Percentiles rank a stretch among this genome's conserved stretches.
Conservation (phyloP, 2,329 filamentous ascomycete genomes). For the Acrodontium crateriforme region DNA sequence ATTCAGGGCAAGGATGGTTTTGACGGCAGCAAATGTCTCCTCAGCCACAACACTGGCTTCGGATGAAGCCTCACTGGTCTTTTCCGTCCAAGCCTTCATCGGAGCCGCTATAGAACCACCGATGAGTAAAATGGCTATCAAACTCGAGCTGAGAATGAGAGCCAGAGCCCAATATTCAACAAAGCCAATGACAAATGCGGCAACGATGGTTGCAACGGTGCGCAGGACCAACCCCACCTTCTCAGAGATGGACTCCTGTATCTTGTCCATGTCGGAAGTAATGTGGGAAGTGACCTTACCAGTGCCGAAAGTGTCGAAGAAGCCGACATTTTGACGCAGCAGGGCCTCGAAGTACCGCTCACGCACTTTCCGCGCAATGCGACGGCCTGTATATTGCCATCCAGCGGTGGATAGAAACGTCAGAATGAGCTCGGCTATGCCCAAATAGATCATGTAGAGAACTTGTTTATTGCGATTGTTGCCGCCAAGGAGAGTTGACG, state of each 20-base stretch:
- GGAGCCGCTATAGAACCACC: conserved; percentile 62
- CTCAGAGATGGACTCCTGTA: conserved; percentile 82
- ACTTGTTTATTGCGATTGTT: conserved; percentile 47
- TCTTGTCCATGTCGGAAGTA: conserved; percentile 76
- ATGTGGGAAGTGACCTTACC: conserved; percentile 86
- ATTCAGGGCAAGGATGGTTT: conserved; percentile 78
- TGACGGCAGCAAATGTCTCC: conserved; percentile 79
- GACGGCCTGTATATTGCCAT: conserved; percentile 53
- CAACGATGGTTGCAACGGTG: conserved; percentile 63
- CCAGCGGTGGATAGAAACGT: conserved; percentile 68
- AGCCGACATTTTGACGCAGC: conserved; percentile 72
- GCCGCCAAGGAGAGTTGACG: too few relatives aligned
- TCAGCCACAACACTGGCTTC: conserved; percentile 73
- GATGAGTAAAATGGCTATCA: conserved; percentile 57
- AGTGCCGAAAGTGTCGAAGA: conserved; percentile 77
- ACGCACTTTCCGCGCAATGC: conserved; percentile 35
- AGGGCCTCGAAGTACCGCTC: conserved; percentile 70
- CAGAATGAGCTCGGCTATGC: conserved; percentile 60
- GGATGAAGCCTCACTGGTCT: conserved; percentile 62
- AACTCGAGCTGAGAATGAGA: conserved; percentile 64
- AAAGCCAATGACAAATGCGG: conserved; percentile 78
- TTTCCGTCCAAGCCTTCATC: conserved; percentile 65
- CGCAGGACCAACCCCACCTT: conserved; percentile 64
- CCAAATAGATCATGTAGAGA: conserved; percentile 72
- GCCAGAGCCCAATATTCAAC: conserved; percentile 82